These are phyloP conservation scores for Didymella sp. DNA, from an alignment of 2,329 filamentous ascomycete species.

Conservation along the genomic window DNA sequence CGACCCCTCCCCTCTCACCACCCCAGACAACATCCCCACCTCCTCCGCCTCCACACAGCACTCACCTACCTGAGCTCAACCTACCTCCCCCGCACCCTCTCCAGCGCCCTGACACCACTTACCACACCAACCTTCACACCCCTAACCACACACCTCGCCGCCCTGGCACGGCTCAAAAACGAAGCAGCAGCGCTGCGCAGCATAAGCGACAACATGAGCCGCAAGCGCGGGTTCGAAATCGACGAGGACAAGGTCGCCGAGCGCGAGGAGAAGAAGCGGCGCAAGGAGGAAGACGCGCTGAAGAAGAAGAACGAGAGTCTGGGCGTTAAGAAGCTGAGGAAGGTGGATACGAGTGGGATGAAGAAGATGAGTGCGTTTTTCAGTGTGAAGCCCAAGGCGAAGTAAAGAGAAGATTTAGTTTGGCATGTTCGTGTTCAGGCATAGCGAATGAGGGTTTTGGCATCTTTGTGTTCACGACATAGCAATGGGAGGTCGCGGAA, in stretches of 20 bases:
- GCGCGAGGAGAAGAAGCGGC: conserved; percentile 79
- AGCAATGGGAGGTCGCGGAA: too few relatives aligned
- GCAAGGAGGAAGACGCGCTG: conserved; percentile 87
- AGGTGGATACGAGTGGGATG: conserved; percentile 92
- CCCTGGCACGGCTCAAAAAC: conserved; percentile 71
- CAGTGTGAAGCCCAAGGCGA: conserved; percentile 63
- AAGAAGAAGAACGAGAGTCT: conserved; percentile 80
- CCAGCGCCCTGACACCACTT: conserved; percentile 49
- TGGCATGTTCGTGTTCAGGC: too few relatives aligned
- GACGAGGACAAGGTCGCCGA: conserved; percentile 71
- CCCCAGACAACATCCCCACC: conserved; percentile 56
- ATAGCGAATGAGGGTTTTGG: too few relatives aligned
- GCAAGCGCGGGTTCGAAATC: conserved; percentile 64
- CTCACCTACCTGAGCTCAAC: conserved; percentile 69
- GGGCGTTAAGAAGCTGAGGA: conserved; percentile 80
- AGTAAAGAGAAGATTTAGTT: too few relatives aligned
- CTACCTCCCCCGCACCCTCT: conserved; percentile 59
- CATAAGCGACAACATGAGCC: conserved; percentile 69
- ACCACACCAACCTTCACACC: conserved; percentile 70
- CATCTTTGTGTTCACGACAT: too few relatives aligned
- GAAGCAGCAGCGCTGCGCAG: conserved; percentile 75
- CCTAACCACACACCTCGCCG: conserved; percentile 72
- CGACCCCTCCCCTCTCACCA: too few relatives aligned
- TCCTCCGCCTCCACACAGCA: conserved; percentile 70
- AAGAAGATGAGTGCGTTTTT: conserved; percentile 98